Percentiles rank a stretch among this genome's conserved stretches.
Conservation (phyloP, 2,329 filamentous ascomycete genomes). For the Albophoma yamanashiensis region DNA sequence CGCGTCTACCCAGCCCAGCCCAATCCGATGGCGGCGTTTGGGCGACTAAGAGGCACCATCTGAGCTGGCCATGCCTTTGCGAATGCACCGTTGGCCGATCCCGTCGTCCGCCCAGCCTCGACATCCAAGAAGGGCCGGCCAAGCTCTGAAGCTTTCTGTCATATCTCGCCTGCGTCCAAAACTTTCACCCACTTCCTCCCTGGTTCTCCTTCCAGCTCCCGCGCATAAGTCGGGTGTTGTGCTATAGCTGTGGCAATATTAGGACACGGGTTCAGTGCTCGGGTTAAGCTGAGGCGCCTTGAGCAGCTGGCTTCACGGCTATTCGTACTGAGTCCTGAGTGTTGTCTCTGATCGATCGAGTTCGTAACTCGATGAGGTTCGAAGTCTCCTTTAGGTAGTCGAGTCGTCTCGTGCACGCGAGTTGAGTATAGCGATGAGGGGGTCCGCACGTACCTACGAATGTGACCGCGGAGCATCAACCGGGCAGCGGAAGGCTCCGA, state of each 20-base stretch:
- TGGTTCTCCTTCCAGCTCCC: too few relatives aligned
- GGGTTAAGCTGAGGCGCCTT: not conserved
- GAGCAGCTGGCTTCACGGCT: not conserved
- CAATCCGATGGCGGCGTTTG: not conserved
- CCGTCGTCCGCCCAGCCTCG: not conserved
- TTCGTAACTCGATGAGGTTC: not conserved
- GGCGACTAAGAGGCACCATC: not conserved
- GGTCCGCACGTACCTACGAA: not conserved
- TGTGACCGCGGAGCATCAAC: not conserved
- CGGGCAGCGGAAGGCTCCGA: not conserved
- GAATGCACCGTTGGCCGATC: not conserved
- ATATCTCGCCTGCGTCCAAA: slow-evolving; percentile 1
- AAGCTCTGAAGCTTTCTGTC: not conserved
- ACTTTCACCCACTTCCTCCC: too few relatives aligned
- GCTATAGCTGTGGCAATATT: not conserved
- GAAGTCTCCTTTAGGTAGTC: too few relatives aligned
- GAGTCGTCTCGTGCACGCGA: too few relatives aligned
- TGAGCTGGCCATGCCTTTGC: not conserved
- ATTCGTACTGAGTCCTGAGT: too few relatives aligned
- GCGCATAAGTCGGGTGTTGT: not conserved
- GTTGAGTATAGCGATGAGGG: not conserved
- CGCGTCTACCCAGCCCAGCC: not conserved
- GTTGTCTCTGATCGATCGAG: not conserved
- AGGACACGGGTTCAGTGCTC: not conserved
- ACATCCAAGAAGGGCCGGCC: not conserved